phyloP scores from a whole-genome alignment of 2,329 filamentous ascomycete genomes.

The Cyanodermella asteris region DNA sequence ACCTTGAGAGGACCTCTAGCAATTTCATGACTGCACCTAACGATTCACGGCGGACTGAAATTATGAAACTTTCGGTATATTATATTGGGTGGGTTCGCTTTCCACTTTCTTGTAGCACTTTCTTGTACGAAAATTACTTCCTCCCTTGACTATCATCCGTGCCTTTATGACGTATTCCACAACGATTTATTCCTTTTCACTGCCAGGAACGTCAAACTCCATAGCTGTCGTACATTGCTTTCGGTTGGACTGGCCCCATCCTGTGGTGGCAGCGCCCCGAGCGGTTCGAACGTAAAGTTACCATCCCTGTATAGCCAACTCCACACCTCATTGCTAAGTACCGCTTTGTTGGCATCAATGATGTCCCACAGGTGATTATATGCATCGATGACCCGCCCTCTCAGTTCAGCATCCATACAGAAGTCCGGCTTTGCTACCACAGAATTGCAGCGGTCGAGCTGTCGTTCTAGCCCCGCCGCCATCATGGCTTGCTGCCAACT shows the following conservation, averaged over 20 bases:
- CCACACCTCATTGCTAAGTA: constrained; percentile 39
- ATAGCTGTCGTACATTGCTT: constrained; percentile 33
- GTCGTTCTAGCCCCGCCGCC: constrained; percentile 35
- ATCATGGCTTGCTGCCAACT: constrained; percentile 44
- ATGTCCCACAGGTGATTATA: constrained; percentile 40
- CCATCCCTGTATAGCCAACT: constrained; percentile 33
- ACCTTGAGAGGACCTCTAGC: no score
- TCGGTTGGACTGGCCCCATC: constrained; percentile 24
- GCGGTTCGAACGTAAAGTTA: constrained; percentile 25
- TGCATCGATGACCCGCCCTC: constrained; percentile 24
- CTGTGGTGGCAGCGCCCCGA: constrained; percentile 29
- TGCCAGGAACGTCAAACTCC: constrained; percentile 37
- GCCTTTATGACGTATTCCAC: no score
- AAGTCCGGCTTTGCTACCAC: constrained; percentile 21
- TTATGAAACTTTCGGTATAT: no score
- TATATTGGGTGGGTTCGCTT: no score
- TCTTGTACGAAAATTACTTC: no score
- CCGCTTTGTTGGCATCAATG: constrained; percentile 31
- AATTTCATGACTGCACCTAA: no score
- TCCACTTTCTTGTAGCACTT: no score
- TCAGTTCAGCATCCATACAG: constrained; percentile 24
- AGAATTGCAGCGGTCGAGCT: constrained; percentile 29
- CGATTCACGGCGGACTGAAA: no score
- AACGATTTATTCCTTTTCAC: constrained; percentile 20
- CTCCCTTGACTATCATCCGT: no score